Conservation (phyloP, 768 basidiomycete genomes). For the Phanerochaete sordida region DNA sequence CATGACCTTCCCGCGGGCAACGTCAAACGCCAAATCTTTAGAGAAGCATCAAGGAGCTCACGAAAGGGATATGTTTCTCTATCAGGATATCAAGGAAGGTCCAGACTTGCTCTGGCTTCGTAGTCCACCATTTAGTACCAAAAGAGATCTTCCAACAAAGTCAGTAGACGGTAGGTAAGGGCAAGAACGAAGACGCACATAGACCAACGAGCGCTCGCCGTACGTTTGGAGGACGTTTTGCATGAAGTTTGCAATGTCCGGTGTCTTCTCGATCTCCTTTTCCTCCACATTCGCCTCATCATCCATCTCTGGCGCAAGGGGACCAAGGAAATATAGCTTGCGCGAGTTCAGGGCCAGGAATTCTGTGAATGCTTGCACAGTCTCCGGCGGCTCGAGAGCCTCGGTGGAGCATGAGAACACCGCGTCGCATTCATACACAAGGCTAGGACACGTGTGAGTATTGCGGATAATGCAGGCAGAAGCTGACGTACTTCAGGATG, state of each 20-base stretch:
- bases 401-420: constrained; percentile 7
- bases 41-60: background rate
- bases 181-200: constrained; percentile 11
- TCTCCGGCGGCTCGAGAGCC: constrained; percentile 11
- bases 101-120: constrained; percentile 16
- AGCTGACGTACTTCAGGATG: too few relatives aligned
- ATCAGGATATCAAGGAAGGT: constrained; percentile 20
- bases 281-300: background rate
- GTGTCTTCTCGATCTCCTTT: constrained; percentile 2
- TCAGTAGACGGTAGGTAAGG: too few relatives aligned
- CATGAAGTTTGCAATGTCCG: constrained; percentile 15
- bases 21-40: background rate
- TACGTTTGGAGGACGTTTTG: constrained; percentile 8
- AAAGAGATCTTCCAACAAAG: constrained; percentile 18
- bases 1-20: constrained; percentile 12
- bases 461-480: too few relatives aligned
- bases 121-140: constrained; percentile 20
- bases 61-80: constrained; percentile 20
- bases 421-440: too few relatives aligned
- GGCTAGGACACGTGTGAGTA: too few relatives aligned
- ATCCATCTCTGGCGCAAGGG: constrained; percentile 7
- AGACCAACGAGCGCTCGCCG: constrained; percentile 19
- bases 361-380: constrained; percentile 2
- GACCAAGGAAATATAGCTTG: constrained; percentile 13
- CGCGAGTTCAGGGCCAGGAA: constrained; percentile 11